A percentile compares a stretch with the other conserved stretches of the same genome.
phyloP scores from a whole-genome alignment of 164 flowering plant species.

The Berberis thunbergii region DNA sequence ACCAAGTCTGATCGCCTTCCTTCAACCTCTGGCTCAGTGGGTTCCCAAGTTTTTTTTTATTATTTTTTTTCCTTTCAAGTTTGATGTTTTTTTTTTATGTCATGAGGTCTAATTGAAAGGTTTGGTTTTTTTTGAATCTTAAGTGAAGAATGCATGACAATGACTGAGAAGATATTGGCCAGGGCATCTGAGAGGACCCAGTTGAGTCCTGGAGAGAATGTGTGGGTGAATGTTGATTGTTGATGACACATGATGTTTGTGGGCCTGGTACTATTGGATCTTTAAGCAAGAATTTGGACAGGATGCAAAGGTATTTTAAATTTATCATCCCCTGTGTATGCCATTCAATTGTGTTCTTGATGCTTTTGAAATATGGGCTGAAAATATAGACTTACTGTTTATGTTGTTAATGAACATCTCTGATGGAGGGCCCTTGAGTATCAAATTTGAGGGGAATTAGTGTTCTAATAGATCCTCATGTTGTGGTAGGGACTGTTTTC shows the following conservation, averaged over 20 bases:
- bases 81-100: not conserved
- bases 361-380: no score
- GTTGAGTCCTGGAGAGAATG: conserved; percentile 84
- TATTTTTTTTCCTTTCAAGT: not conserved
- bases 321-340: no score
- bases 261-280: conserved; percentile 86
- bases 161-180: conserved; percentile 93
- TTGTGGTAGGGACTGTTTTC: no score
- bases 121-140: conserved; percentile 4
- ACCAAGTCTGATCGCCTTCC: conserved; percentile 54
- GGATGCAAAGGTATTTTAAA: conserved; percentile 66
- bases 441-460: no score
- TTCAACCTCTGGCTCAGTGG: conserved; percentile 77
- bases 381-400: no score
- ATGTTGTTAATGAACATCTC: no score
- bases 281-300: conserved; percentile 91
- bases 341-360: no score
- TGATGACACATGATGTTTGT: conserved; percentile 99
- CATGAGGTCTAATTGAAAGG: not conserved
- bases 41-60: not conserved
- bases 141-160: conserved; percentile 91
- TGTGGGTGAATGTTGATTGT: conserved; percentile 93
- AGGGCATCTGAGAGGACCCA: conserved; percentile 73
- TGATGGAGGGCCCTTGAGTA: no score
- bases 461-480: no score